phyloP scores from a whole-genome alignment of 768 basidiomycete genomes.

The Rhodotorula diobovata region DNA sequence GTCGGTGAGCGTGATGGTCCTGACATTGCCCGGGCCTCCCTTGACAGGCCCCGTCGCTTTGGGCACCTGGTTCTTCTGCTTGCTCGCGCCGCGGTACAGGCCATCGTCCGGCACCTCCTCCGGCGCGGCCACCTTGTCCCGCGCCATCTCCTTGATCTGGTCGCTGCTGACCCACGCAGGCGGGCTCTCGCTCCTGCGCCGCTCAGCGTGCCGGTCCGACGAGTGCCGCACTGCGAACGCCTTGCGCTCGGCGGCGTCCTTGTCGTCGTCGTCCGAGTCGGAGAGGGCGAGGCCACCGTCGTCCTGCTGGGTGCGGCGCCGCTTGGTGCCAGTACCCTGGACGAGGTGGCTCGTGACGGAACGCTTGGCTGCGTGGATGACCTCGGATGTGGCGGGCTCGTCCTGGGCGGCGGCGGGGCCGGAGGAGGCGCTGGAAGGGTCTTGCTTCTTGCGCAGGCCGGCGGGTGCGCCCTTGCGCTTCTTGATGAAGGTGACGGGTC shows the following conservation, averaged over 20 bases:
- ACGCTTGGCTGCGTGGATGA: constrained; percentile 72
- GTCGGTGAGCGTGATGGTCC: constrained; percentile 90
- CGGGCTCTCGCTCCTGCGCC: constrained; percentile 67
- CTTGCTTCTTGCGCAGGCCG: constrained; percentile 66
- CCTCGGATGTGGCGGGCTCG: constrained; percentile 45
- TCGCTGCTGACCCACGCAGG: constrained; percentile 71
- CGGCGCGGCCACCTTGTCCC: constrained; percentile 55
- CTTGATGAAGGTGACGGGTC: constrained; percentile 76
- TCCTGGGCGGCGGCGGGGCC: constrained; percentile 16
- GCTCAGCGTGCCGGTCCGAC: constrained; percentile 66
- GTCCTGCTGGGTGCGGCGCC: constrained; percentile 52
- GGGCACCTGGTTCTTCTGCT: constrained; percentile 68
- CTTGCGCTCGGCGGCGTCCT: constrained; percentile 46
- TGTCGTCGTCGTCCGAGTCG: constrained; percentile 56
- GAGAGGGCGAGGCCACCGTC: constrained; percentile 48
- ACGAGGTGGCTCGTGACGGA: constrained; percentile 64
- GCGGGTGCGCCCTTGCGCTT: constrained; percentile 73
- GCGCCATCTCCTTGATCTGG: constrained; percentile 63
- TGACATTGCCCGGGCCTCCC: constrained; percentile 66
- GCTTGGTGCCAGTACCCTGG: constrained; percentile 67
- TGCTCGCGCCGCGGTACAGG: constrained; percentile 78
- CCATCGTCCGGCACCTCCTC: constrained; percentile 70
- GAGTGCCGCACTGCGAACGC: constrained; percentile 56
- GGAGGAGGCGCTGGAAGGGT: constrained; percentile 53
- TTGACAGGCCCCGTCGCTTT: constrained; percentile 77